Percentiles rank a stretch among this genome's conserved stretches.
Evolutionary conservation across 345 rosid genomes (phyloP).

Genomic region (Acer negundo): DNA sequence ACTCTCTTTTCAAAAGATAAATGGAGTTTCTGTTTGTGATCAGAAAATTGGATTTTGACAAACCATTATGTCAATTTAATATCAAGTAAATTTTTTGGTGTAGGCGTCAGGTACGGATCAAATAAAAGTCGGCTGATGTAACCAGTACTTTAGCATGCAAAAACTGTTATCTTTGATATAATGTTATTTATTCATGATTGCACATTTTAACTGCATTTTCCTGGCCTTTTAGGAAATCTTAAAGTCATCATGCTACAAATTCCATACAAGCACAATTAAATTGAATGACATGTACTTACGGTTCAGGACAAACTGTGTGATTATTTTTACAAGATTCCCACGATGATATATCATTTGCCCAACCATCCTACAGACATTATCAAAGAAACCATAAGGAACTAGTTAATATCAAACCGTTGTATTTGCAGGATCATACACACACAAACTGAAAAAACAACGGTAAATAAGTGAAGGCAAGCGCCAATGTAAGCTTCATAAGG

Average conservation of each 20-base stretch:
- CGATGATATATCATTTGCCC: constrained; percentile 54
- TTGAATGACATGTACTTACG: constrained; percentile 41
- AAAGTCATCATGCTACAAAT: not conserved
- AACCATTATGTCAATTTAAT: not conserved
- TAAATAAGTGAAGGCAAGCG: not conserved
- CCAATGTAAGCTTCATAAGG: not conserved
- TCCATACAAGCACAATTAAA: not conserved
- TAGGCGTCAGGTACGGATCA: not conserved
- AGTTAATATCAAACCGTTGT: constrained; percentile 3
- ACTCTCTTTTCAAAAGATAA: not conserved
- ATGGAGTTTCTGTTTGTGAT: constrained; percentile 8
- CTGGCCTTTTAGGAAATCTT: not conserved
- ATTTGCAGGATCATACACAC: not conserved
- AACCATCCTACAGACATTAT: constrained; percentile 43
- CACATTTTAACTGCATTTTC: not conserved
- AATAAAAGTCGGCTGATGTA: not conserved
- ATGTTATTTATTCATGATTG: not conserved
- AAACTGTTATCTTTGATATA: not conserved
- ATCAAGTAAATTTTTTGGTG: not conserved
- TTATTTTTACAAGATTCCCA: constrained; percentile 64
- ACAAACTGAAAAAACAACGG: not conserved
- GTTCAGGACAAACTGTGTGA: constrained; percentile 70
- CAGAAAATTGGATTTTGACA: not conserved
- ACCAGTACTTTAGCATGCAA: not conserved
- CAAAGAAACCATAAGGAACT: constrained; percentile 15